Conservation (phyloP, 306 rosid species). For the Lithocarpus polystachyus region DNA sequence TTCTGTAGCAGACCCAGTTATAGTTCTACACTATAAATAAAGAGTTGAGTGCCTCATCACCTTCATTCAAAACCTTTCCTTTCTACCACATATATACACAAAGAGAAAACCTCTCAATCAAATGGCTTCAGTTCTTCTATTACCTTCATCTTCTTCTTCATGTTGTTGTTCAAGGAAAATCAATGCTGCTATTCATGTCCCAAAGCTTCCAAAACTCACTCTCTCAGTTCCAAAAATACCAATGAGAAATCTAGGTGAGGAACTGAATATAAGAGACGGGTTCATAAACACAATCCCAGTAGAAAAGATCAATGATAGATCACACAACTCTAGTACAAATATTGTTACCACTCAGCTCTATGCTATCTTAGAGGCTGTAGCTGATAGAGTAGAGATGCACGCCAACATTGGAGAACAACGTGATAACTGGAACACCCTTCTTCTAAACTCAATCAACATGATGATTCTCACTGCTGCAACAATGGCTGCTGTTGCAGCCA, state of each 20-base stretch:
- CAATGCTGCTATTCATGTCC: slow-evolving; percentile 51
- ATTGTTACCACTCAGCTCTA: slow-evolving; percentile 31
- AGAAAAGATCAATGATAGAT: not conserved
- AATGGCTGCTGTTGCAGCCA: slow-evolving; percentile 46
- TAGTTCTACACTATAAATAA: slow-evolving; percentile 8
- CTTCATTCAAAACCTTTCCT: not conserved
- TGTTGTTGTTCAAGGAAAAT: slow-evolving; percentile 26
- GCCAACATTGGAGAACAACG: no score
- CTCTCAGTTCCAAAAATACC: slow-evolving; percentile 18
- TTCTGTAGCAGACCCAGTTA: slow-evolving; percentile 28
- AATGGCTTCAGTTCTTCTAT: slow-evolving; percentile 52
- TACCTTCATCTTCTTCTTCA: slow-evolving; percentile 25
- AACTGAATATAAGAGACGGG: no score
- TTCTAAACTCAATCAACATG: no score
- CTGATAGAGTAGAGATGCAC: not conserved
- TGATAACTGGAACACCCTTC: no score
- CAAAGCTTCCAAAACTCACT: slow-evolving; percentile 31
- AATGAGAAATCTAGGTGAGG: no score
- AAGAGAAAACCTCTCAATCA: not conserved
- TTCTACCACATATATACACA: no score
- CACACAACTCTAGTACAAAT: not conserved
- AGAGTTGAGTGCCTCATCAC: not conserved
- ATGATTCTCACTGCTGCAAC: not conserved
- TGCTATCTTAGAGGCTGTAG: slow-evolving; percentile 48
- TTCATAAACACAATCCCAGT: slow-evolving; percentile 18